Evolutionary conservation across 2,329 filamentous ascomycete species (phyloP).

Genomic region (Amauroascus niger): DNA sequence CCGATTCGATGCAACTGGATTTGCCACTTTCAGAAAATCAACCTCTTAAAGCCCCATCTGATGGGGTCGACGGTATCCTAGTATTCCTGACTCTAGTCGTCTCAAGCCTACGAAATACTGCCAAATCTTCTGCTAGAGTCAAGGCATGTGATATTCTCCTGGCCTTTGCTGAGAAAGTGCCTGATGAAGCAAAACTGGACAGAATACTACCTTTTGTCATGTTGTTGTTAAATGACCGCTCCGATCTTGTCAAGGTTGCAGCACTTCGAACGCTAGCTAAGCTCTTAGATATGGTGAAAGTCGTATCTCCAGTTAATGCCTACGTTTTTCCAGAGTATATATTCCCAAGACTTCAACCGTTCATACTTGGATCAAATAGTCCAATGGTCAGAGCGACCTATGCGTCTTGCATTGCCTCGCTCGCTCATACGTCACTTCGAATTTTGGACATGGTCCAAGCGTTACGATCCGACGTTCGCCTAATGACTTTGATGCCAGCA

Average conservation of each 20-base stretch:
- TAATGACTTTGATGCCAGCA: conserved; percentile 68
- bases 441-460: conserved; percentile 90
- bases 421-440: conserved; percentile 72
- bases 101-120: conserved; percentile 79
- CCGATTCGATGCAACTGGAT: conserved; percentile 67
- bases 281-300: conserved; percentile 72
- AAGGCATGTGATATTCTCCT: conserved; percentile 84
- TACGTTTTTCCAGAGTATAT: conserved; percentile 60
- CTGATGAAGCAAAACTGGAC: conserved; percentile 92
- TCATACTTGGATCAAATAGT: conserved; percentile 45
- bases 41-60: conserved; percentile 51
- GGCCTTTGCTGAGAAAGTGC: conserved; percentile 81
- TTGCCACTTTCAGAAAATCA: conserved; percentile 75
- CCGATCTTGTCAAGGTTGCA: conserved; percentile 74
- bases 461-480: conserved; percentile 69
- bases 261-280: conserved; percentile 82
- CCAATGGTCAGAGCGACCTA: conserved; percentile 79
- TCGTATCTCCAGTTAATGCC: conserved; percentile 67
- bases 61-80: conserved; percentile 77
- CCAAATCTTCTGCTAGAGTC: conserved; percentile 74
- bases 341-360: conserved; percentile 49
- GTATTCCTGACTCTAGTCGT: conserved; percentile 86
- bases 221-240: conserved; percentile 67
- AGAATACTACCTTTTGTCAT: conserved; percentile 85
- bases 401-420: conserved; percentile 78